These are phyloP conservation scores for Aspergillus eucalypticola DNA, from an alignment of 2,329 filamentous ascomycete genomes.

Conservation along the genomic window DNA sequence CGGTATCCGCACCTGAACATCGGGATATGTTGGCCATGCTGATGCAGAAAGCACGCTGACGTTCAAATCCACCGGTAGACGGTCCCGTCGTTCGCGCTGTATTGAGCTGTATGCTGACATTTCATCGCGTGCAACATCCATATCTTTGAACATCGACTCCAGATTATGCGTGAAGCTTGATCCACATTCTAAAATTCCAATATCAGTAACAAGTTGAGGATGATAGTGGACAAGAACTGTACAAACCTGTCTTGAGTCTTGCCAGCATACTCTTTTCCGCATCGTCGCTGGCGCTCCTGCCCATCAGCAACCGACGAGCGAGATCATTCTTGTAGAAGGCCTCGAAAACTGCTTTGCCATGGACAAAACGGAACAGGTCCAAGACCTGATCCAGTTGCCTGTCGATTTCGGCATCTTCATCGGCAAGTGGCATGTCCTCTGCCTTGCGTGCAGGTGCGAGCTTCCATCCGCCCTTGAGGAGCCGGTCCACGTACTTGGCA, in stretches of 20 bases:
- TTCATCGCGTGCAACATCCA: constrained; percentile 88
- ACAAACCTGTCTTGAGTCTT: constrained; percentile 71
- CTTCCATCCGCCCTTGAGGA: constrained; percentile 84
- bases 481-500: constrained; percentile 89
- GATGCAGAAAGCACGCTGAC: constrained; percentile 90
- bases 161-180: constrained; percentile 94
- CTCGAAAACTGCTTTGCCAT: constrained; percentile 97
- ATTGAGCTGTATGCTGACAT: constrained; percentile 83
- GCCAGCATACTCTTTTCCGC: constrained; percentile 94
- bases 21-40: constrained; percentile 90
- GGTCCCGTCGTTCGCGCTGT: constrained; percentile 60
- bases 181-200: constrained; percentile 68
- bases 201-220: constrained; percentile 4
- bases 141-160: constrained; percentile 99
- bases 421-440: constrained; percentile 61
- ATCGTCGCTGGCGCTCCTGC: constrained; percentile 87
- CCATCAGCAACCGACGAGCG: constrained; percentile 85
- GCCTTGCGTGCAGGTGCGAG: constrained; percentile 56
- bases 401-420: constrained; percentile 90
- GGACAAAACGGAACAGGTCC: constrained; percentile 93
- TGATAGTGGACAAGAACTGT: background rate
- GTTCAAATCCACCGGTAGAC: constrained; percentile 66
- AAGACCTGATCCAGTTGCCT: constrained; percentile 88
- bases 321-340: constrained; percentile 99
- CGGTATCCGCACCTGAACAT: constrained; percentile 73